Base-by-base conservation (phyloP, 2,329 filamentous ascomycete genomes). In the Arthroderma sp. region DNA sequence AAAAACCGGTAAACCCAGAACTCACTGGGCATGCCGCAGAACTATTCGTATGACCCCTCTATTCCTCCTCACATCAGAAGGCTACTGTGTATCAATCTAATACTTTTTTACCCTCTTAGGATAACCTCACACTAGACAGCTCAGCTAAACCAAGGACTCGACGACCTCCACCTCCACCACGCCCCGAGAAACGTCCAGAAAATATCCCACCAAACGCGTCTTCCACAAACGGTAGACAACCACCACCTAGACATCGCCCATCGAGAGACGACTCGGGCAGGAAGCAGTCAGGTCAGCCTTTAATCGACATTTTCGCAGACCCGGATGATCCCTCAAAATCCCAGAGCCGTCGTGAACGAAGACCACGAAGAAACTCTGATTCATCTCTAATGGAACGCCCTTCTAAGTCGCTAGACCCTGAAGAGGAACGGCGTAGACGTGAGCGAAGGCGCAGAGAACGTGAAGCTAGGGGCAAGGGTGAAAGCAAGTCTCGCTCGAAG, bases 311-410 rank as follows among this genome's bases (percentile, higher is more conserved):
- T 33, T 74, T 74, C 52, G 70, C 63, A 33, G 66, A 67, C 51
- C 68, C 64, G 38, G 59, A 57, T 51, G 66, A 52, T 3, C 29
- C 49, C 9, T 48, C 52, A 33, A 62, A 57, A 36, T 47, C 57
- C 28, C 48, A 41, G 27, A 52, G 65, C 44, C 60, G 66, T 43
- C 68, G 65, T 31, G 51, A 68, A 45, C 60, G 66, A 43, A 68
- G 73, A 29, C 68, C 68, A 32, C 70, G 77, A 45, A 73, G 77
- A 43, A 78, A 80, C 55, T 81, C 78, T 0, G 77, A 81, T 51
- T 78, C 77, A 0, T 81, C 78, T 1, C 63, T 78, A 42, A 70
- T 77, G 59, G 75, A 70, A 31, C 65, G 65, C 29, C 50, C 73
- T 47, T 60, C 62, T 6, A 65, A 72, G 62, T 59, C 69, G 55